A percentile compares a stretch with the other conserved stretches of the same genome.
Evolutionary conservation across 345 rosid genomes (phyloP).

Genomic region (Crucihimalaya himalaica): DNA sequence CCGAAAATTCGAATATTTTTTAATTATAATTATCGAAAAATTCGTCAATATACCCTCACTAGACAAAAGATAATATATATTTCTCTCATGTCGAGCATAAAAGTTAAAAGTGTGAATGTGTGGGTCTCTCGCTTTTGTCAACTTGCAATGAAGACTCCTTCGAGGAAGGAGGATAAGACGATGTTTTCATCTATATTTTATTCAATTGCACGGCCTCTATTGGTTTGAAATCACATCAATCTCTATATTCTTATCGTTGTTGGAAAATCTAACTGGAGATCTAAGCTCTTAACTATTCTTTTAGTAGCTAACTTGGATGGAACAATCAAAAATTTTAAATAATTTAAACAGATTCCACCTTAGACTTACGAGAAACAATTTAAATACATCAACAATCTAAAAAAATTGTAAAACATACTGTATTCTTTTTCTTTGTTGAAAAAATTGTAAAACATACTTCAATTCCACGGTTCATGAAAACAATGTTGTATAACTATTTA

Average conservation of each 20-base stretch:
- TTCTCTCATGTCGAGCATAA: neutral
- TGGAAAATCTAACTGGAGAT: conserved; percentile 7
- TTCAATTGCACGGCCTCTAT: neutral
- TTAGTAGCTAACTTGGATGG: neutral
- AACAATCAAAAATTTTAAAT: neutral
- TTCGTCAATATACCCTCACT: neutral
- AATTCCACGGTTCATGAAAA: neutral
- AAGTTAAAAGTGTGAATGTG: neutral
- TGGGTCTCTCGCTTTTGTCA: conserved; percentile 22
- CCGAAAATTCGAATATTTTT: neutral
- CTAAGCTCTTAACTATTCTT: neutral
- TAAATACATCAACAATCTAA: neutral
- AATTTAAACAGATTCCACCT: neutral
- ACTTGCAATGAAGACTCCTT: conserved; percentile 9
- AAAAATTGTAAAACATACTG: neutral
- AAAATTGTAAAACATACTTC: neutral
- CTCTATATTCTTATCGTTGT: neutral
- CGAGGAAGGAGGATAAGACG: conserved; percentile 24
- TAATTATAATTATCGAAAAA: neutral
- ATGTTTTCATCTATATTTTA: neutral
- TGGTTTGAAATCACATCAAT: conserved; percentile 17
- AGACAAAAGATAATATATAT: neutral
- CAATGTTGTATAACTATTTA: neutral
- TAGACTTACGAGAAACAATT: neutral
- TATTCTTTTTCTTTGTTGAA: neutral